Evolutionary conservation across 805 yeast species (phyloP).

Genomic region (Kuraishia hungarica): DNA sequence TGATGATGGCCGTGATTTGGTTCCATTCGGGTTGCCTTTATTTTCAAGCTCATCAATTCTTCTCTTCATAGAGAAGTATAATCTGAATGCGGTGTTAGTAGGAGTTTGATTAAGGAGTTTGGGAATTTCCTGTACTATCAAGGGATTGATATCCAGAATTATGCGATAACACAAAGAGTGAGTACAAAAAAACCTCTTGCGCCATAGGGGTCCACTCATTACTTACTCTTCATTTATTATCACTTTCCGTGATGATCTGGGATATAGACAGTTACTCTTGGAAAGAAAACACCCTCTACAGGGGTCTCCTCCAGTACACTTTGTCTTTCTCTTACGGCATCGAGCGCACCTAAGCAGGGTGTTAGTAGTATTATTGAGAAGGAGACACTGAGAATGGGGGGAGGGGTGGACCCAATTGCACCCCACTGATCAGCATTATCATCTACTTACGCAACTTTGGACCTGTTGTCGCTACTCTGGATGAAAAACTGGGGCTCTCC

Average conservation of each 20-base stretch:
- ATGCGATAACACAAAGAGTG: too few relatives aligned
- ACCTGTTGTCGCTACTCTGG: neutral
- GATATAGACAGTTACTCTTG: constrained; percentile 11
- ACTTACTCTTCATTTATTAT: constrained; percentile 11
- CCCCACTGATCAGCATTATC: too few relatives aligned
- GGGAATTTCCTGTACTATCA: too few relatives aligned
- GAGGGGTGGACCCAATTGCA: too few relatives aligned
- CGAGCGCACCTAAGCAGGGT: constrained; percentile 9
- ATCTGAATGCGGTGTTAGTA: too few relatives aligned
- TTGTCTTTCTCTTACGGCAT: constrained; percentile 14
- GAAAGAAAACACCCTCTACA: constrained; percentile 11
- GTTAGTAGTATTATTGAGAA: too few relatives aligned
- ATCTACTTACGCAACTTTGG: neutral
- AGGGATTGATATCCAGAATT: too few relatives aligned
- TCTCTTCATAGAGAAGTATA: neutral
- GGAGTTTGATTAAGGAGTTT: too few relatives aligned
- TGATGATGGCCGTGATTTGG: neutral
- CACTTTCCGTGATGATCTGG: constrained; percentile 14
- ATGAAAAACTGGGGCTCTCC: neutral
- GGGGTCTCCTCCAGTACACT: constrained; percentile 15
- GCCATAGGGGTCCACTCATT: too few relatives aligned
- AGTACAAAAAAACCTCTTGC: too few relatives aligned
- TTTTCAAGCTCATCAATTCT: neutral
- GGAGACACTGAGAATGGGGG: too few relatives aligned
- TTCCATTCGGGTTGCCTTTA: neutral